These are phyloP conservation scores for Ceratorhiza oryzae-sativae DNA, from an alignment of 1,284 basidiomycete species.

Conservation along the genomic window DNA sequence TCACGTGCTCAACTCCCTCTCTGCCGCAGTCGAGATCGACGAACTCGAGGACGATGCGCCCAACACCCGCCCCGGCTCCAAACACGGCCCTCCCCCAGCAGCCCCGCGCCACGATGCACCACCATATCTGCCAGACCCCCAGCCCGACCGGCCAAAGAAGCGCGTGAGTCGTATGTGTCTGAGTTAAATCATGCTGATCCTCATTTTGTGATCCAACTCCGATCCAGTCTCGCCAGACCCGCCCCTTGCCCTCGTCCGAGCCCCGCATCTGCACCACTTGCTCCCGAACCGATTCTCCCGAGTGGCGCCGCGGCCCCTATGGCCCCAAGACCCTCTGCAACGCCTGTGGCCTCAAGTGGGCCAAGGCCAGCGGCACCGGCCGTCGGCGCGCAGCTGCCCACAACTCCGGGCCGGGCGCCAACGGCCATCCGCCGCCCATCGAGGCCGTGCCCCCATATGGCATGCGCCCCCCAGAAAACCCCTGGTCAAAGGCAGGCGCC, in stretches of 20 bases:
- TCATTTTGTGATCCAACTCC: constrained; percentile 8
- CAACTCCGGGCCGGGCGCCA: background rate
- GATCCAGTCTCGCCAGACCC: constrained; percentile 30
- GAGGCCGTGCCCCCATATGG: background rate
- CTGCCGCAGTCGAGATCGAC: constrained; percentile 25
- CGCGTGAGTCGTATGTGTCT: background rate
- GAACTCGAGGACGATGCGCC: constrained; percentile 29
- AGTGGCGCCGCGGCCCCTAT: constrained; percentile 34
- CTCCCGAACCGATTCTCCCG: constrained; percentile 23
- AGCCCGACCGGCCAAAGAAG: constrained; percentile 36
- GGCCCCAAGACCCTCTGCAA: constrained; percentile 38
- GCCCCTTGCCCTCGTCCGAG: constrained; percentile 34
- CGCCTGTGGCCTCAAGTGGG: constrained; percentile 34
- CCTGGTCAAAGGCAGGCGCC: constrained; percentile 15
- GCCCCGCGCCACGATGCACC: background rate
- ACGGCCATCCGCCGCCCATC: background rate
- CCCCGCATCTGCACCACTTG: constrained; percentile 34
- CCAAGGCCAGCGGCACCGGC: constrained; percentile 28
- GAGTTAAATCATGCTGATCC: background rate
- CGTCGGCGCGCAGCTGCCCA: background rate
- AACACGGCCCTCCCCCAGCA: constrained; percentile 10
- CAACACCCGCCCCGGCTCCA: constrained; percentile 17
- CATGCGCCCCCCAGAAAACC: background rate
- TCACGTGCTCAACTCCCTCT: constrained; percentile 18
- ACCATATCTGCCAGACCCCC: background rate